These are phyloP conservation scores for Lichtheimia corymbifera DNA, from an alignment of 371 early-diverging fungal genomes.

Conservation along the genomic window DNA sequence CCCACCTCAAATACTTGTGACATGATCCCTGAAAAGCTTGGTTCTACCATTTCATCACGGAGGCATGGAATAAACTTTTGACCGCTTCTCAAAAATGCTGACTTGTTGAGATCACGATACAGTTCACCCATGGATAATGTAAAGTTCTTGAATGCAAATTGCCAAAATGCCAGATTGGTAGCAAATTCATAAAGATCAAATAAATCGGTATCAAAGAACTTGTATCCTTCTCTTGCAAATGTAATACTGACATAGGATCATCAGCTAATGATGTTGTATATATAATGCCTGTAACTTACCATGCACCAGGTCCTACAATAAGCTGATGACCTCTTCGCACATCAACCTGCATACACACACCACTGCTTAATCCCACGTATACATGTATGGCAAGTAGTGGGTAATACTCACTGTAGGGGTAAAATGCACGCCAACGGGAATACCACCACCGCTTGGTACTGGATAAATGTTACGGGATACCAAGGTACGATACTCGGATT, in stretches of 20 bases:
- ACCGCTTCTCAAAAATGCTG: constrained; percentile 41
- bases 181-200: constrained; percentile 34
- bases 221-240: constrained; percentile 47
- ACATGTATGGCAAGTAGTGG: background rate
- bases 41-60: constrained; percentile 48
- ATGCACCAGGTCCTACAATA: constrained; percentile 54
- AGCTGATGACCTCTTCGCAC: constrained; percentile 46
- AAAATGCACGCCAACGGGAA: constrained; percentile 51
- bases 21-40: constrained; percentile 51
- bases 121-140: constrained; percentile 44
- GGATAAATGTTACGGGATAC: constrained; percentile 51
- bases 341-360: constrained; percentile 20
- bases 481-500: constrained; percentile 38
- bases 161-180: constrained; percentile 36
- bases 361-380: background rate
- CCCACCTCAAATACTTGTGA: constrained; percentile 45
- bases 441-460: constrained; percentile 49
- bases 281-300: constrained; percentile 22
- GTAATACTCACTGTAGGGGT: constrained; percentile 37
- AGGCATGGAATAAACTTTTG: constrained; percentile 40
- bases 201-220: constrained; percentile 37
- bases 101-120: constrained; percentile 45
- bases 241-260: constrained; percentile 23
- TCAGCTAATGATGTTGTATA: too few species aligned
- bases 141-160: constrained; percentile 44